A percentile compares a stretch with the other conserved stretches of the same genome.
phyloP scores from a whole-genome alignment of 805 yeast genomes.

The Brettanomyces sp. region DNA sequence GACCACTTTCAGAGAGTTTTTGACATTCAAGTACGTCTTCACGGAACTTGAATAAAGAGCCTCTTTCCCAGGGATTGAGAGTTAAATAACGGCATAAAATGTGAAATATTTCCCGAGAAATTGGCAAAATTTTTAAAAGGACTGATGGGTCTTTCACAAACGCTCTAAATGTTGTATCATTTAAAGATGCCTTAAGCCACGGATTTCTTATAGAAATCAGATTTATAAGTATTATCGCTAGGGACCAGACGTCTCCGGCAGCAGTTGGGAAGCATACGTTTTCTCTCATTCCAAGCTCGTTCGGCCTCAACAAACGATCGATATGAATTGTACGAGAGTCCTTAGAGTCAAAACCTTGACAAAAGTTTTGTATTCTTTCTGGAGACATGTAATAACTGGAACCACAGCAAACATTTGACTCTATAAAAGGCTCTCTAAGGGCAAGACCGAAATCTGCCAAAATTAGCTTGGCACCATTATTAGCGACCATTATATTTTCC shows the following conservation, averaged over 20 bases:
- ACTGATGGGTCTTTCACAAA: conserved; percentile 48
- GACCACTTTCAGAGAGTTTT: conserved; percentile 24
- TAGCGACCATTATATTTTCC: conserved; percentile 72
- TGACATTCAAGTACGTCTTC: conserved; percentile 26
- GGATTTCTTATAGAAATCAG: conserved; percentile 80
- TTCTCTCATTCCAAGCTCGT: conserved; percentile 16
- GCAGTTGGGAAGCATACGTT: conserved; percentile 47
- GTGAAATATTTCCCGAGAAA: conserved; percentile 50
- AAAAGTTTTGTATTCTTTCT: conserved; percentile 47
- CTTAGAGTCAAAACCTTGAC: conserved; percentile 24
- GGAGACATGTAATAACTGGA: conserved; percentile 92
- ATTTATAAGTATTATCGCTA: conserved; percentile 74
- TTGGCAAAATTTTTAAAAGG: conserved; percentile 60
- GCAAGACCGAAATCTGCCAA: conserved; percentile 91
- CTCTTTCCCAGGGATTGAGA: conserved; percentile 41
- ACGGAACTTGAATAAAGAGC: conserved; percentile 30
- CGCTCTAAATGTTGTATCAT: conserved; percentile 56
- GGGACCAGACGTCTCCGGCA: conserved; percentile 82
- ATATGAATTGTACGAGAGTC: conserved; percentile 24
- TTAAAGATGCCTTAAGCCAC: conserved; percentile 73
- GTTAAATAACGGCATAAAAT: conserved; percentile 37
- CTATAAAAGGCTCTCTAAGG: conserved; percentile 44
- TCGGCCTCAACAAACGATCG: conserved; percentile 17
- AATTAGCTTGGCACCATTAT: conserved; percentile 44
- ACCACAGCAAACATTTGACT: conserved; percentile 74